Base-by-base conservation (phyloP, 169 alveolate species). In the Theileria luwenshuni region DNA sequence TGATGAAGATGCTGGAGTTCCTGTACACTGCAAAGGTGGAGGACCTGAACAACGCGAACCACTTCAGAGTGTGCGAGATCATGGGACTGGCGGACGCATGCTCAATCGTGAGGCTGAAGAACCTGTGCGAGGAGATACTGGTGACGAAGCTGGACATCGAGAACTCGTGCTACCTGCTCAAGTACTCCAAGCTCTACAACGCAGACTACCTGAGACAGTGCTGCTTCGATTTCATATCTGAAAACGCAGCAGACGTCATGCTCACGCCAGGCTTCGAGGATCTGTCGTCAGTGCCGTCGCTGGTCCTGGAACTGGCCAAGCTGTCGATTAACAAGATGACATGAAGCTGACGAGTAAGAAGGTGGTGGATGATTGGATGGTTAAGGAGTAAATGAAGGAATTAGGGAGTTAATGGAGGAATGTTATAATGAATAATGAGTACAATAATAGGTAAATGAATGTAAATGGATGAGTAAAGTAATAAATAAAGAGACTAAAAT, bases 21-120 rank as follows among this genome's bases (percentile, higher is more conserved):
- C 49, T 81, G 19, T 81, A 81, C 56, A 64, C 89, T 21, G 52
- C 85, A 17, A 54, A 59, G 27, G 74, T 81, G 28, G 71, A 69
- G 35, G 89, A 81, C 69, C 69, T 81, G 74, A 51, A 59, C 63
- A 74, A 72, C 56, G 54, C 60, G 65, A 73, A 74, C 28, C 85
- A 81, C 76, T 81, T 51, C 68, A 72, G 75, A 69, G 64, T 81
- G 61, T 81, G 89, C 33, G 89, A 81, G 61, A 67, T 81, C 56
- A 65, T 81, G 77, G 89, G 89, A 51, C 85, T 81, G 10, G 89
- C 89, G 3, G 85, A 81, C 56, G 76, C 76, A n/a, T 73, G 84
- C 64, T 67, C 68, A 23, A 52, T 81, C 17, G 76, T 43, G 0
- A 54, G 33, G 41, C 76, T 81, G 61, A 81, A 81, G 85, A 54